Base-by-base conservation (phyloP, 345 rosid species). In the Arabidopsis suecica region DNA sequence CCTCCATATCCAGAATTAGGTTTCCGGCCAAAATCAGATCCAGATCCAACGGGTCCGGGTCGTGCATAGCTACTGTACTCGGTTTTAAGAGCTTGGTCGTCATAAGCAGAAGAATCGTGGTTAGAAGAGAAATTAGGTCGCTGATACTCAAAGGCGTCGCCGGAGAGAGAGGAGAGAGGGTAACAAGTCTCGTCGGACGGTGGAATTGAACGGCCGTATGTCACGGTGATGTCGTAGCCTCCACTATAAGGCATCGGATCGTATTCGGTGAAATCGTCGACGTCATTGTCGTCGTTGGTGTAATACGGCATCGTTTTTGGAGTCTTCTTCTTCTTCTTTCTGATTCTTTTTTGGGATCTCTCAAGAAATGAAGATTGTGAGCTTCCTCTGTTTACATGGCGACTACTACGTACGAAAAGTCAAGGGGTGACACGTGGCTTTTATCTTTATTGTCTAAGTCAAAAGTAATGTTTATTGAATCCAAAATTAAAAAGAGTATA, bases 221-320 rank as follows among this genome's bases (percentile, higher is more conserved):
- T 85, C 58, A 84, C 37, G 40, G 48, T 22, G 48, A 91, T 44
- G 83, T 91, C 93, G 66, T 84, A 94, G 14, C 98, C 98, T 6
- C 98, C 98, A 3, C 89, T 89, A 74, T 88, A 94, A 0, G 97
- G 97, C 13, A 86, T 91, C 7, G 97, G 86, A 66, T 94, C 97
- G 80, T 61, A 88, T 64, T 88, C 97, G 79, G 84, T 81, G 89
- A 86, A 94, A 6, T 87, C 95, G 40, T 84, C 64, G 37, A 84
- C 93, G 3, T 81, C 88, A 16, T 86, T 88, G 20, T 79, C 86
- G 59, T 76, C 75, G n/a, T 77, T 77, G 11, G 86, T 54, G 78
- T 88, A 94, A 83, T 87, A 94, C 66, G 98, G 93, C 98, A 94
- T 94, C 64, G 84, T 74, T 76, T 70, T 47, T 0, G 32, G 4